Evolutionary conservation across 1,284 basidiomycete genomes (phyloP).

Genomic region (Spongispora temasekensis): DNA sequence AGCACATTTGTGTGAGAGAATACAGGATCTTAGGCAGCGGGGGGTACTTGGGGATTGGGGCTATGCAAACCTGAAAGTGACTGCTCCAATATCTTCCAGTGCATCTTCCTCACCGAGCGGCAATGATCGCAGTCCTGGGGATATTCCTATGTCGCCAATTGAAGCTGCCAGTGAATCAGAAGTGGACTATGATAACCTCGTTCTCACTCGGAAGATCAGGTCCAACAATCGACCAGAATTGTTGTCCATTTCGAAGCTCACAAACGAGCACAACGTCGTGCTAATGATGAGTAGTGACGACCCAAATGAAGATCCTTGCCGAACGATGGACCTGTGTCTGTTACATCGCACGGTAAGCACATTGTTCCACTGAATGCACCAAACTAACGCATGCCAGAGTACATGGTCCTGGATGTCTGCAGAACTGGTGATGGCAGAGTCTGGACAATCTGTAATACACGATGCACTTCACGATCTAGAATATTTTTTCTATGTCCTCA

Average conservation of each 20-base stretch:
- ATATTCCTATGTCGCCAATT: not conserved
- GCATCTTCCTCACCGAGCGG: too few species aligned
- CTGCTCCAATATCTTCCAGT: not conserved
- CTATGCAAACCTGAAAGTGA: not conserved
- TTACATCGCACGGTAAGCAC: conserved; percentile 2
- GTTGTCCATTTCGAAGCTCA: not conserved
- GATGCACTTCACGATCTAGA: not conserved
- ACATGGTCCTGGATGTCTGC: not conserved
- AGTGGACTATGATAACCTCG: not conserved
- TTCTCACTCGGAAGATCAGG: not conserved
- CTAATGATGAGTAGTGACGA: conserved; percentile 4
- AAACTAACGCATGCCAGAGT: not conserved
- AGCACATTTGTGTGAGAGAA: not conserved
- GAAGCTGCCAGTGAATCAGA: not conserved
- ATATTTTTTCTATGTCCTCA: not conserved
- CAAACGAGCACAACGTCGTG: not conserved
- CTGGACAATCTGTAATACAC: not conserved
- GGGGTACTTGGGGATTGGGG: not conserved
- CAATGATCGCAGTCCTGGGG: too few species aligned
- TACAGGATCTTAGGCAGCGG: not conserved
- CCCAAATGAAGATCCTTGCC: not conserved
- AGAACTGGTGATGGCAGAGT: not conserved
- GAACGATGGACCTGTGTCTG: conserved; percentile 5
- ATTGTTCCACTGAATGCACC: not conserved
- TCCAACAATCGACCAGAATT: not conserved